A percentile compares a stretch with the other conserved stretches of the same genome.
These are phyloP conservation scores for Entomortierella chlamydospora DNA, from an alignment of 192 early-diverging fungal genomes.

Conservation along the genomic window DNA sequence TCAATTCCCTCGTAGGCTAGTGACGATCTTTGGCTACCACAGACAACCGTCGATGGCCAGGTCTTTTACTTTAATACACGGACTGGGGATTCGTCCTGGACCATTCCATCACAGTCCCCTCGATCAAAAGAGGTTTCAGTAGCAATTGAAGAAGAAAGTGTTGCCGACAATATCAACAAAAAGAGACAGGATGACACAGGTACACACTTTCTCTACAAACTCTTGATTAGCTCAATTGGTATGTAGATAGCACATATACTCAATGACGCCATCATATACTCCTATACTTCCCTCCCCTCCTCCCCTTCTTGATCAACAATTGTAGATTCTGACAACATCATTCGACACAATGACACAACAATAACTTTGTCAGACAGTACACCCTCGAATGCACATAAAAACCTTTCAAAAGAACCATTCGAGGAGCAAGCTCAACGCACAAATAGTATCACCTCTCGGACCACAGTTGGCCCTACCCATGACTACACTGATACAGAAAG, in stretches of 20 bases:
- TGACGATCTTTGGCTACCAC: constrained; percentile 55
- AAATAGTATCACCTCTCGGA: neutral
- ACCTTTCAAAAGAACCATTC: neutral
- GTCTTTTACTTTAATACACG: constrained; percentile 66
- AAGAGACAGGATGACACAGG: too few relatives aligned
- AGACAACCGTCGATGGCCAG: constrained; percentile 57
- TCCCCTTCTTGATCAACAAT: too few relatives aligned
- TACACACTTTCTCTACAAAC: too few relatives aligned
- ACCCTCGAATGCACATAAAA: neutral
- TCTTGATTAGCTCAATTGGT: too few relatives aligned
- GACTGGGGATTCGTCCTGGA: constrained; percentile 67
- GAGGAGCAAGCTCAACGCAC: neutral
- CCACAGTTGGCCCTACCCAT: constrained; percentile 6
- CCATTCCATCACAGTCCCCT: constrained; percentile 20
- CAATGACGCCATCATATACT: neutral
- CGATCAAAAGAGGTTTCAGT: neutral
- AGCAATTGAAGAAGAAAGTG: constrained; percentile 6
- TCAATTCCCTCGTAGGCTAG: constrained; percentile 4
- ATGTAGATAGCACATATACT: too few relatives aligned
- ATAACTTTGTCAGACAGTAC: neutral
- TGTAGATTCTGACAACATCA: neutral
- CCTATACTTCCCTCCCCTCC: neutral
- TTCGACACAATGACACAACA: neutral
- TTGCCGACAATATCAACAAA: neutral
- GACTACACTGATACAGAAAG: constrained; percentile 33